These are phyloP conservation scores for Russula sp. DNA, from an alignment of 768 basidiomycete genomes.

Conservation along the genomic window DNA sequence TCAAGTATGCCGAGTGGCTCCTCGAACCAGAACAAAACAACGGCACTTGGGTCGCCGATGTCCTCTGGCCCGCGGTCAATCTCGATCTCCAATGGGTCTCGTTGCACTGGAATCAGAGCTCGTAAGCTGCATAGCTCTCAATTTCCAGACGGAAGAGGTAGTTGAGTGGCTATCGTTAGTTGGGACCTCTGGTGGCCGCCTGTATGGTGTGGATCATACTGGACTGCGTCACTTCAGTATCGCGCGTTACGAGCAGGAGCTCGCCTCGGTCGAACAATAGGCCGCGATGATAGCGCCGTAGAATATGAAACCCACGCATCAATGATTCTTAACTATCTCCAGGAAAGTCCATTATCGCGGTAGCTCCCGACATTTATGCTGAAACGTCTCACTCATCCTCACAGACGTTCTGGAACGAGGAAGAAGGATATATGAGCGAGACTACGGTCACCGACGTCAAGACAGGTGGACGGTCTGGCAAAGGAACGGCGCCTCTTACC, in stretches of 20 bases:
- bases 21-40: constrained; percentile 9
- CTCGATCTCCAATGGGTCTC: constrained; percentile 15
- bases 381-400: not conserved
- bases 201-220: constrained; percentile 12
- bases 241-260: constrained; percentile 8
- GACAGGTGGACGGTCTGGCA: constrained; percentile 9
- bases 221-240: constrained; percentile 13
- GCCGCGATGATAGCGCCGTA: not conserved
- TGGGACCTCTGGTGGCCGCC: constrained; percentile 14
- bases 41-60: constrained; percentile 2
- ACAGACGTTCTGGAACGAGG: constrained; percentile 17
- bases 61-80: constrained; percentile 11
- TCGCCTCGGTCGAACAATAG: constrained; percentile 5
- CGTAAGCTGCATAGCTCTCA: not conserved
- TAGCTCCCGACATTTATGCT: not conserved
- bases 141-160: not conserved
- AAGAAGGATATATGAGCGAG: constrained; percentile 12
- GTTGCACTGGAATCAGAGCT: constrained; percentile 13
- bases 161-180: not conserved
- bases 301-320: constrained; percentile 1
- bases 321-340: constrained; percentile 15
- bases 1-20: constrained; percentile 17
- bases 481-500: not conserved
- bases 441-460: constrained; percentile 10
- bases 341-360: not conserved